Conservation (phyloP, 306 rosid species). For the Cicer pinnatifidum region DNA sequence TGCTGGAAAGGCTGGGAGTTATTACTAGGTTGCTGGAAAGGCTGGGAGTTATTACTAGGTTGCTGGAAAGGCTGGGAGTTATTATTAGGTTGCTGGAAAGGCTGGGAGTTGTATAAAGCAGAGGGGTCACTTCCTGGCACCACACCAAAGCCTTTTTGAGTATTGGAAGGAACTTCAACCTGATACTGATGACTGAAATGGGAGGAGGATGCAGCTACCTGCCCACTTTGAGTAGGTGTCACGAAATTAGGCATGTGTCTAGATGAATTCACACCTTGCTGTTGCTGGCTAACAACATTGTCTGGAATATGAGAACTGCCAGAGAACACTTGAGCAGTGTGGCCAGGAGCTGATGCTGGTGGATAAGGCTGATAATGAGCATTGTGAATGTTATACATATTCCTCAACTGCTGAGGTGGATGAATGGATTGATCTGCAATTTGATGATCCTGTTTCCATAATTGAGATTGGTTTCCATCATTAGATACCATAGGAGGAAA, state of each 20-base stretch:
- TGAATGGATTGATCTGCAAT: slow-evolving; percentile 62
- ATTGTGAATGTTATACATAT: slow-evolving; percentile 60
- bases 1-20: slow-evolving; percentile 35
- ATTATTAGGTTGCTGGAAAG: slow-evolving; percentile 55
- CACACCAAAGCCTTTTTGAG: slow-evolving; percentile 61
- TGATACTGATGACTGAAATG: slow-evolving; percentile 65
- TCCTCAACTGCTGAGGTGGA: slow-evolving; percentile 66
- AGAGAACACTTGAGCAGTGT: slow-evolving; percentile 55
- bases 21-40: slow-evolving; percentile 41
- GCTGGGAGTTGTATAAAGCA: slow-evolving; percentile 63
- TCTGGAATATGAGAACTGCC: slow-evolving; percentile 71
- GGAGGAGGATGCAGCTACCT: slow-evolving; percentile 52
- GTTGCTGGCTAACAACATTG: slow-evolving; percentile 54
- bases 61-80: slow-evolving; percentile 65
- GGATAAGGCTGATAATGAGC: slow-evolving; percentile 79
- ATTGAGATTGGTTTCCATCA: slow-evolving; percentile 66
- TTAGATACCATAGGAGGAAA: slow-evolving; percentile 52
- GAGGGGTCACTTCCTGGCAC: slow-evolving; percentile 68
- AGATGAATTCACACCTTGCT: slow-evolving; percentile 60
- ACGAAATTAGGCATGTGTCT: slow-evolving; percentile 61
- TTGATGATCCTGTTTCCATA: slow-evolving; percentile 84
- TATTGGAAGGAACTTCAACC: slow-evolving; percentile 54
- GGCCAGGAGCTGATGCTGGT: slow-evolving; percentile 60
- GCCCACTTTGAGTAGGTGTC: slow-evolving; percentile 67
- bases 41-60: slow-evolving; percentile 33